Evolutionary conservation across 2,329 filamentous ascomycete species (phyloP), one percentile per base, ranked within the genome.

Genomic region (Colletotrichum eleusines): DNA sequence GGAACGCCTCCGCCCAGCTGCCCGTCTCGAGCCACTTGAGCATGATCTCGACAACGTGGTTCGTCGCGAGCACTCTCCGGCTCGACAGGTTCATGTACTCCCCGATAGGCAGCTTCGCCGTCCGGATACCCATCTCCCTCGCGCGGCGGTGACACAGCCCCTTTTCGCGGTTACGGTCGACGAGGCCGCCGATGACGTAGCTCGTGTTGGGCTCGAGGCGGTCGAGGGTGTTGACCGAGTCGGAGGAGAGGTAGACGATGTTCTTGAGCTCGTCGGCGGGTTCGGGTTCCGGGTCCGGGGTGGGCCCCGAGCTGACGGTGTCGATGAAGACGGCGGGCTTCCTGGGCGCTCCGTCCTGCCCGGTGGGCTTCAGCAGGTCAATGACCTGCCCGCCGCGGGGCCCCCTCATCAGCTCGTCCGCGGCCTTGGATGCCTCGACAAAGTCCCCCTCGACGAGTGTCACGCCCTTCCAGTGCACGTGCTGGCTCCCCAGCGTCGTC

Each of bases 41-140:
- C 94, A 99, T 97, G 73, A 99, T 98, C 81, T 98, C 95, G 57
- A 96, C 89, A 1, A 99, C 96, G 77, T 99, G 96, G 78, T 98
- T 99, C 9, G 95, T 98, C 4, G 95, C 91, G 68, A 99, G 84
- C 5, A 99, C 93, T 75, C 92, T 90, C 40, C 96, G 89, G 76
- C 92, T 95, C 66, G 91, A 88, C 93, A 99, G 97, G 73, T 94
- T 88, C 85, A 99, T 91, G 80, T 94, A 98, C 73, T 98, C 91
- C n/a, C 94, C 94, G 76, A 99, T 98, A 0, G 96, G 96, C 66
- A 99, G 81, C 78, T 94, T 95, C 2, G 95, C 96, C 0, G 96
- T 98, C 73, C 92, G 91, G 75, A 99, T 89, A 0, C 93, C 93
- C 72, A 87, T 87, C 65, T 91, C 89, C 63, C 88, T 85, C 0